Evolutionary conservation across 169 alveolate genomes (phyloP).

Genomic region (Prorocentrum cordatum): DNA sequence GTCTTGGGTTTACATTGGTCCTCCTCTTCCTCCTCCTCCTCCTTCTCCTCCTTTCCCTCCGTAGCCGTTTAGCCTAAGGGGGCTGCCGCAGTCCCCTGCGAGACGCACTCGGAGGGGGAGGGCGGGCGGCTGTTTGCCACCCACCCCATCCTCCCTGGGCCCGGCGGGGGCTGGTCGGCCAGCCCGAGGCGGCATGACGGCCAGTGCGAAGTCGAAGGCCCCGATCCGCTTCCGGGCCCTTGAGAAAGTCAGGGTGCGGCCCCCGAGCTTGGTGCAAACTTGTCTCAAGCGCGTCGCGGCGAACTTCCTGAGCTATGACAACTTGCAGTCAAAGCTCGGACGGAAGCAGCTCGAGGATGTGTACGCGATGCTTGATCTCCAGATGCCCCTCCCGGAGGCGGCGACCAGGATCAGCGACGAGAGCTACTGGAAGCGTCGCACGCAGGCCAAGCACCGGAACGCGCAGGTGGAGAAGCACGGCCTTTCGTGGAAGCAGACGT

Average conservation of each 20-base stretch:
- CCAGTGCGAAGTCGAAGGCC: no score
- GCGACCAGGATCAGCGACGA: conserved; percentile 59
- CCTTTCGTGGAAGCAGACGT: conserved; percentile 66
- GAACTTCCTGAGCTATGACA: conserved; percentile 59
- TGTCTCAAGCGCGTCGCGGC: conserved; percentile 47
- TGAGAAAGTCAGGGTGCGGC: conserved; percentile 62
- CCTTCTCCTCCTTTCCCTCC: no score
- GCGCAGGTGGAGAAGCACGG: conserved; percentile 64
- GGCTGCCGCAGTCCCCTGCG: no score
- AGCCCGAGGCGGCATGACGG: no score
- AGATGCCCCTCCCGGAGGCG: conserved; percentile 64
- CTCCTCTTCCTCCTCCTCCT: no score
- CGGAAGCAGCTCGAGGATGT: conserved; percentile 63
- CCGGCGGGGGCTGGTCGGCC: no score
- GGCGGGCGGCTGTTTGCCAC: no score
- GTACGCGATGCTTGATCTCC: conserved; percentile 62
- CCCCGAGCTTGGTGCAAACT: conserved; percentile 40
- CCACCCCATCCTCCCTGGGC: no score
- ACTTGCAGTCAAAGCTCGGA: conserved; percentile 12
- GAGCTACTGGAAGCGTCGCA: conserved; percentile 55
- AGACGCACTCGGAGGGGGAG: no score
- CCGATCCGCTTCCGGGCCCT: conserved; percentile 61
- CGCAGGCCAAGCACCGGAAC: conserved; percentile 52
- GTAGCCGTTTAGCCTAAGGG: no score
- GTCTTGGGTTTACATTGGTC: no score